Base-by-base conservation (phyloP, 2,329 filamentous ascomycete genomes). In the Hypocrella siamensis region DNA sequence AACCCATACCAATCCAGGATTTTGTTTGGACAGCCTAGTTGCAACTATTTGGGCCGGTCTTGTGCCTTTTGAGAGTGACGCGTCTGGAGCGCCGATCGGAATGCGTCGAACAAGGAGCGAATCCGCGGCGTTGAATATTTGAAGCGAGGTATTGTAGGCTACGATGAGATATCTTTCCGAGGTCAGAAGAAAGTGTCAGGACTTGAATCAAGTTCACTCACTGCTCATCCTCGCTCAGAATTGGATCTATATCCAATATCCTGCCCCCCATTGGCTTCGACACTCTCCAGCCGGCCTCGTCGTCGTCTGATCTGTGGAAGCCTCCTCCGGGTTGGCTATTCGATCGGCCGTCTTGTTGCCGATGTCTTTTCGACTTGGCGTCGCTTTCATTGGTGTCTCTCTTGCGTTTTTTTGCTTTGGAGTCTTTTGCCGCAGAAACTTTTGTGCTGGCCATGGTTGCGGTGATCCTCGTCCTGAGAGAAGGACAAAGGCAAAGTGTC, bases 71-170 rank as follows among this genome's bases (percentile, higher is more conserved):
- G 45, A 31, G 9, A 42, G 40, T 5, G 46, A 42, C 19, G 44
- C 32, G 30, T 52, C 49, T 24, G 45, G 36, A 21, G 42, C 43
- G 35, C 40, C 47, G 41, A 77, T 58, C 10, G 68, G 58, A 30
- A 94, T 76, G 34, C 75, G 72, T 42, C 83, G 75, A 28, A 83
- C 63, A 16, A 92, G 70, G 31, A 92, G 69, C 2, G 90, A 96
- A 33, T 84, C 85, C 40, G 71, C 63, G 19, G 82, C 72, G 2
- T 81, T 80, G 54, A 90, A 93, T 17, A 93, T 67, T 49, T 85
- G 79, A 33, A 94, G 63, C 8, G 78, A 77, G 18, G 71, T 76
- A 37, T 75, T 70, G 46, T 83, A 82, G 19, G 78, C 71, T 34
- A 93, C 53, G 35, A 94, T 75, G 25, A 94, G 51, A 53, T 78